Percentiles rank a stretch among this genome's conserved stretches.
phyloP scores from a whole-genome alignment of 1,284 basidiomycete genomes.

The Malassezia caprae region DNA sequence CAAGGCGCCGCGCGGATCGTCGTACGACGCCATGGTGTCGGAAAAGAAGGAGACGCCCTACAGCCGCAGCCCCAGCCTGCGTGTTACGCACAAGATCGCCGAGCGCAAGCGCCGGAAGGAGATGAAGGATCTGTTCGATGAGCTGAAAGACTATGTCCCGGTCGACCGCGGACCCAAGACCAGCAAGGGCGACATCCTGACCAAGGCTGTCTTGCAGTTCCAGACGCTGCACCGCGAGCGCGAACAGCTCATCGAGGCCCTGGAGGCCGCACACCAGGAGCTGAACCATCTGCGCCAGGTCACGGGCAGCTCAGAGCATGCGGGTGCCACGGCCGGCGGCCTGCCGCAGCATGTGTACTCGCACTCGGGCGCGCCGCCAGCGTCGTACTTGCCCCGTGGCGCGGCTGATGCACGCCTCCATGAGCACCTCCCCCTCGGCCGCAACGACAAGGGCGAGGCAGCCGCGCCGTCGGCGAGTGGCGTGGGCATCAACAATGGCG shows the following conservation, averaged over 20 bases:
- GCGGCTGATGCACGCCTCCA: constrained; percentile 12
- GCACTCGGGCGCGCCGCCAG: constrained; percentile 3
- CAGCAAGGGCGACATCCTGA: constrained; percentile 45
- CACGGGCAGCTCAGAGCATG: constrained; percentile 8
- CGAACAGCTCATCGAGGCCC: constrained; percentile 18
- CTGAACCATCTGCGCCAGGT: constrained; percentile 18
- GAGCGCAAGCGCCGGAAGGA: constrained; percentile 45
- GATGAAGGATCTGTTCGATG: constrained; percentile 48
- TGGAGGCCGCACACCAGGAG: constrained; percentile 19
- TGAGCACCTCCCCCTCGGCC: constrained; percentile 1
- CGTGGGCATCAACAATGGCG: background rate
- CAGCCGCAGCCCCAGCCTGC: constrained; percentile 38
- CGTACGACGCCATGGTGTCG: constrained; percentile 19
- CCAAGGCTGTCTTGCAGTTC: constrained; percentile 24
- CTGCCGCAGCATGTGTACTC: constrained; percentile 14
- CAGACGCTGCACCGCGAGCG: constrained; percentile 19
- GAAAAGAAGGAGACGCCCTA: constrained; percentile 43
- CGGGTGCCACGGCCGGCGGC: background rate
- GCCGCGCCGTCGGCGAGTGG: background rate
- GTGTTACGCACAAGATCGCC: constrained; percentile 45
- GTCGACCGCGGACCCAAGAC: constrained; percentile 43
- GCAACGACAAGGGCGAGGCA: constrained; percentile 5
- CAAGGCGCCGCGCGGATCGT: constrained; percentile 11
- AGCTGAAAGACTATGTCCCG: constrained; percentile 40
- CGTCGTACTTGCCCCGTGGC: constrained; percentile 7